These are phyloP conservation scores for Paramecium biaurelia DNA, from an alignment of 73 alveolate species.

Conservation along the genomic window DNA sequence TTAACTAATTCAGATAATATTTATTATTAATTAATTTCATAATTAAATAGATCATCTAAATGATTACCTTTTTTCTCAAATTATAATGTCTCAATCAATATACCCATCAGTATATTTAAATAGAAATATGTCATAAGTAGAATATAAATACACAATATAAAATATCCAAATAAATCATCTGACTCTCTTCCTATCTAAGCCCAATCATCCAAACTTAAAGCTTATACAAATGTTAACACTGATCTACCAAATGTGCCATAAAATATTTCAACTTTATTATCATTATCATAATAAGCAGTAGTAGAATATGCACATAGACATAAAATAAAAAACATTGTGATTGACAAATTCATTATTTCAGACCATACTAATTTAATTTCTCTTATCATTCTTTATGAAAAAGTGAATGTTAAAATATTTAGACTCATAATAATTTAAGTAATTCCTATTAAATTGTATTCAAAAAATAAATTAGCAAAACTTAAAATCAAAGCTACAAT, in stretches of 20 bases:
- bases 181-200: conserved; percentile 32
- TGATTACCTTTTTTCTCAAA: background rate
- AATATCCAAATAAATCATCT: conserved; percentile 40
- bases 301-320: conserved; percentile 8
- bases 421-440: background rate
- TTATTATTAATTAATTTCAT: background rate
- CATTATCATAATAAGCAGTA: conserved; percentile 7
- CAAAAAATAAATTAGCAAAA: background rate
- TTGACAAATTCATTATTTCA: background rate
- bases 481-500: background rate
- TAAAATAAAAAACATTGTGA: conserved; percentile 18
- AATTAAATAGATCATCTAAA: background rate
- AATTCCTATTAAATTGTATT: background rate
- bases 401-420: background rate
- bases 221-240: background rate
- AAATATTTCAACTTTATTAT: background rate
- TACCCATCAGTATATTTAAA: conserved; percentile 42
- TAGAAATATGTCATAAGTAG: conserved; percentile 42
- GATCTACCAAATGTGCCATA: conserved; percentile 29
- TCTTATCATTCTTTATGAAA: background rate
- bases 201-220: conserved; percentile 52
- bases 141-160: conserved; percentile 7
- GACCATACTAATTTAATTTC: background rate
- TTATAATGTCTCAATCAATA: background rate
- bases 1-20: background rate